Evolutionary conservation across 768 basidiomycete genomes (phyloP).

Genomic region (Trametopsis cervina): DNA sequence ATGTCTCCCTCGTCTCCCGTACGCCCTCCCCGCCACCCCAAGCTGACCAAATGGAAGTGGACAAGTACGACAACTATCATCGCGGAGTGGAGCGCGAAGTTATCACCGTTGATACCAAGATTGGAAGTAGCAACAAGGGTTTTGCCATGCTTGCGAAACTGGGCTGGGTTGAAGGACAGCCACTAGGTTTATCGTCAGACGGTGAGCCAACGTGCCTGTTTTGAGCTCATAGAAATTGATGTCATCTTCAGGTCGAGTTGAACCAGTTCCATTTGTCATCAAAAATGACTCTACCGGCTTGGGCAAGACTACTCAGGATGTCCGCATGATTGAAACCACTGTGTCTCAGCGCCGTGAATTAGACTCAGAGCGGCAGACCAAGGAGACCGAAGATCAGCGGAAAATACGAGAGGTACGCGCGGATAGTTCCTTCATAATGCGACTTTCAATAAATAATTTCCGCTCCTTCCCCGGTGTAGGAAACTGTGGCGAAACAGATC

Average conservation of each 20-base stretch:
- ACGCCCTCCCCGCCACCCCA: slow-evolving; percentile 59
- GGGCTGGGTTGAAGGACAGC: slow-evolving; percentile 77
- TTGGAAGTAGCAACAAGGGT: slow-evolving; percentile 74
- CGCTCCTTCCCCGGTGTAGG: slow-evolving; percentile 30
- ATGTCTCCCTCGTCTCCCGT: slow-evolving; percentile 67
- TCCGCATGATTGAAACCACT: slow-evolving; percentile 78
- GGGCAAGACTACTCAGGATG: slow-evolving; percentile 73
- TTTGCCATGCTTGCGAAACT: slow-evolving; percentile 75
- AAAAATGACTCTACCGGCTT: slow-evolving; percentile 76
- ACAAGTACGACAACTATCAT: slow-evolving; percentile 63
- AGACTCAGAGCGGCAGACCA: slow-evolving; percentile 75
- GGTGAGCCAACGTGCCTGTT: no score
- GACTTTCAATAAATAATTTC: neutral
- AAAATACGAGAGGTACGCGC: slow-evolving; percentile 56
- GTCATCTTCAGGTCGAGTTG: slow-evolving; percentile 55
- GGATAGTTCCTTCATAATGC: neutral
- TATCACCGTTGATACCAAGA: slow-evolving; percentile 76
- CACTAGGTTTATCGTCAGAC: slow-evolving; percentile 68
- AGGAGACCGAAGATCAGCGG: slow-evolving; percentile 76
- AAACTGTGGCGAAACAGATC: slow-evolving; percentile 52
- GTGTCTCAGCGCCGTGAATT: slow-evolving; percentile 75
- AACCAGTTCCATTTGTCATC: slow-evolving; percentile 76
- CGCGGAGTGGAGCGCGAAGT: slow-evolving; percentile 48
- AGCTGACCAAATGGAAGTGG: slow-evolving; percentile 43
- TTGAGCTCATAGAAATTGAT: no score